These are phyloP conservation scores for Leptodermis oblonga DNA, from an alignment of 257 asterid species.

Conservation along the genomic window DNA sequence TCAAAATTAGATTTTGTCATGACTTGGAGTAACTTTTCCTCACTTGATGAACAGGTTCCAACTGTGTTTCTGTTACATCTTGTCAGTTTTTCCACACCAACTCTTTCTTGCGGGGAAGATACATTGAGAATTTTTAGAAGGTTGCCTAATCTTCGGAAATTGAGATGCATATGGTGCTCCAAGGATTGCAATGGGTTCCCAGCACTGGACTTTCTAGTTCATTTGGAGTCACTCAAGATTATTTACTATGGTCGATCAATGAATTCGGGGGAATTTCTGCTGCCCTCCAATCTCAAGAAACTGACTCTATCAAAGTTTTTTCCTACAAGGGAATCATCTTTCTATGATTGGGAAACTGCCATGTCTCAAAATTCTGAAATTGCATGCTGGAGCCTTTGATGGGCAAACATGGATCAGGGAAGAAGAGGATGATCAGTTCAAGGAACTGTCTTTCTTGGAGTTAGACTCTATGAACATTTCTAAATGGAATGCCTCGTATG, in stretches of 20 bases:
- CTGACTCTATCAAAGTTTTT: constrained; percentile 3
- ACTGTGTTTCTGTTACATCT: neutral
- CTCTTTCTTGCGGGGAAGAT: neutral
- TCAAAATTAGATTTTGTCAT: no score
- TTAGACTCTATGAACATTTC: neutral
- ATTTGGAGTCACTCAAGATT: constrained; percentile 5
- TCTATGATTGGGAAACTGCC: neutral
- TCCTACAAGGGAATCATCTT: neutral
- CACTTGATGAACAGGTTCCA: neutral
- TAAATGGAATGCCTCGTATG: constrained; percentile 4
- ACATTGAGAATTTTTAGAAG: neutral
- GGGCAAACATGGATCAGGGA: neutral
- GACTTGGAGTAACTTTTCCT: no score
- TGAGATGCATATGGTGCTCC: neutral
- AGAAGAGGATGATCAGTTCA: neutral
- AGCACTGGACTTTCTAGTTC: neutral
- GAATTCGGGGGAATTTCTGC: neutral
- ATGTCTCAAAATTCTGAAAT: constrained; percentile 4
- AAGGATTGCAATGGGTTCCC: neutral
- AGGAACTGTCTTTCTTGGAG: neutral
- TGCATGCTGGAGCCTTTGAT: neutral
- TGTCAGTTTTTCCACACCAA: neutral
- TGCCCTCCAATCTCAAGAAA: neutral
- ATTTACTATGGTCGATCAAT: neutral
- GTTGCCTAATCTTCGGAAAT: constrained; percentile 1